These are phyloP conservation scores for Pythium angustatum DNA, from an alignment of 352 stramenopile genomes.

Conservation along the genomic window DNA sequence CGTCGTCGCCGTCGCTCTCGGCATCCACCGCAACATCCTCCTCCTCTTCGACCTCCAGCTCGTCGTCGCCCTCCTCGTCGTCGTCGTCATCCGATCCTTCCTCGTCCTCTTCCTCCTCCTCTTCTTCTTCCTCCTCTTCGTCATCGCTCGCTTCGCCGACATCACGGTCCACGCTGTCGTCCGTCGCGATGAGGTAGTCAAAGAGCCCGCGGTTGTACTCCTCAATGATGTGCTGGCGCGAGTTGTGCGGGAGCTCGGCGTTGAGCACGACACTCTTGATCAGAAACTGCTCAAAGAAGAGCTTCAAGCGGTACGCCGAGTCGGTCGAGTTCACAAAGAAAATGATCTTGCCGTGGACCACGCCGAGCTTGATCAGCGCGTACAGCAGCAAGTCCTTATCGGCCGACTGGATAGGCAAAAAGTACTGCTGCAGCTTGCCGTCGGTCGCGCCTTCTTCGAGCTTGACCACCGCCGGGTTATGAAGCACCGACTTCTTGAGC, in stretches of 20 bases:
- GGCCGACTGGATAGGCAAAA: slow-evolving; percentile 77
- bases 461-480: slow-evolving; percentile 97
- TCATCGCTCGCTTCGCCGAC: slow-evolving; percentile 58
- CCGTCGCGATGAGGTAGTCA: slow-evolving; percentile 99
- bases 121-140: slow-evolving; percentile 70
- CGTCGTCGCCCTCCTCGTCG: slow-evolving; percentile 43
- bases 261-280: slow-evolving; percentile 99
- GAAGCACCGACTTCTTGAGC: slow-evolving; percentile 96
- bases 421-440: slow-evolving; percentile 96
- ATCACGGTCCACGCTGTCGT: slow-evolving; percentile 94
- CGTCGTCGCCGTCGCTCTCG: slow-evolving; percentile 44
- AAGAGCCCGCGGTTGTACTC: slow-evolving; percentile 97
- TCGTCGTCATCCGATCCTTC: slow-evolving; percentile 46
- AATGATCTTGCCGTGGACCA: slow-evolving; percentile 97
- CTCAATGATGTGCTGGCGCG: slow-evolving; percentile 96
- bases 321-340: slow-evolving; percentile 99
- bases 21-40: slow-evolving; percentile 40
- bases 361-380: slow-evolving; percentile 97
- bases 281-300: slow-evolving; percentile 99
- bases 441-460: slow-evolving; percentile 92
- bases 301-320: slow-evolving; percentile 95
- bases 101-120: slow-evolving; percentile 55
- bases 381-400: slow-evolving; percentile 99
- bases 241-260: slow-evolving; percentile 97
- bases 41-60: slow-evolving; percentile 49